These are phyloP conservation scores for Histomonas meleagridis DNA, from an alignment of 208 protist species.

Conservation along the genomic window DNA sequence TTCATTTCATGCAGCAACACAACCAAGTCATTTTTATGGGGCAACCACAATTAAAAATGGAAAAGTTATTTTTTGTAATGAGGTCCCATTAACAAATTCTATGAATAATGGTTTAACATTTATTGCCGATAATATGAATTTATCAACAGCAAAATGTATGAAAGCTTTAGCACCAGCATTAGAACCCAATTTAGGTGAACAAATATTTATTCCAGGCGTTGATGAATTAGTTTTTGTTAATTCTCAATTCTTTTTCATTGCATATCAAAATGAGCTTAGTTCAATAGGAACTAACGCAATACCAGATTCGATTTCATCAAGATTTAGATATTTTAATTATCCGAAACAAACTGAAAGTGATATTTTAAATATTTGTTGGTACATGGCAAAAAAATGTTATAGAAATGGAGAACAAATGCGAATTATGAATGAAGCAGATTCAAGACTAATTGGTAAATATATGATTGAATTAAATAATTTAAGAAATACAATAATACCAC, in stretches of 20 bases:
- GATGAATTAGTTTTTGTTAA: not conserved
- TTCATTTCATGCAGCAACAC: not conserved
- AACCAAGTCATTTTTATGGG: not conserved
- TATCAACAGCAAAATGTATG: not conserved
- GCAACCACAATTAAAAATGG: not conserved
- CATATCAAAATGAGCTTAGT: not conserved
- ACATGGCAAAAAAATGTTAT: not conserved
- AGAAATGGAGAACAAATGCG: too few species aligned
- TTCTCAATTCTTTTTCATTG: not conserved
- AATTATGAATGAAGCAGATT: too few species aligned
- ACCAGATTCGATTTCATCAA: not conserved
- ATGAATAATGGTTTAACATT: not conserved
- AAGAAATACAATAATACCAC: too few species aligned
- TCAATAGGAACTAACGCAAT: not conserved
- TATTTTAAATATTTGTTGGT: not conserved
- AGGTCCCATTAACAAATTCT: not conserved
- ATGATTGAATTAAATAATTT: too few species aligned
- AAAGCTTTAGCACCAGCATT: not conserved
- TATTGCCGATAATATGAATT: slow-evolving; percentile 10
- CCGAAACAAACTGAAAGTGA: not conserved
- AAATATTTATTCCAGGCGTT: not conserved
- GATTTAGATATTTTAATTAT: not conserved
- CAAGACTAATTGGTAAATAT: too few species aligned
- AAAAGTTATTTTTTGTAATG: not conserved
- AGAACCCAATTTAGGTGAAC: not conserved